Conservation (phyloP, 164 flowering plant genomes). For the Cinnamomum micranthum region DNA sequence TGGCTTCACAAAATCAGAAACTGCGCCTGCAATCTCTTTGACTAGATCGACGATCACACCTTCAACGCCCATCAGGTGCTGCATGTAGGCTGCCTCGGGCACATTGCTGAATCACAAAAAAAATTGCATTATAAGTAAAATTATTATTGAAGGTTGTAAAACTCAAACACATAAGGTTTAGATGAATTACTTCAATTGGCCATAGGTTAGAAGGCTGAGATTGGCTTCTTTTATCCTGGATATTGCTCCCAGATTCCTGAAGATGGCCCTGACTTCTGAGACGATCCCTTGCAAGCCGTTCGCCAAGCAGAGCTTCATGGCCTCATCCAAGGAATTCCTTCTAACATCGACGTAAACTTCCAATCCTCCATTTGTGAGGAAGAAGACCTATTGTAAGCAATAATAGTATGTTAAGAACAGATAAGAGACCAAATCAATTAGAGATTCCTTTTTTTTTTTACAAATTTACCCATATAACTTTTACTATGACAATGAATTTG, state of each 20-base stretch:
- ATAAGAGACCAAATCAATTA: neutral
- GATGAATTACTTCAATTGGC: slow-evolving; percentile 62
- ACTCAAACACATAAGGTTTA: neutral
- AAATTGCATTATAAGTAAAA: neutral
- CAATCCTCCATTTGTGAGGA: slow-evolving; percentile 80
- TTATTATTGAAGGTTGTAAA: neutral
- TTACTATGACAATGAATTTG: too few relatives aligned
- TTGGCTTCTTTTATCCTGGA: slow-evolving; percentile 62
- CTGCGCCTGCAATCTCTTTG: slow-evolving; percentile 62
- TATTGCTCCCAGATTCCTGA: slow-evolving; percentile 66
- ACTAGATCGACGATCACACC: slow-evolving; percentile 93
- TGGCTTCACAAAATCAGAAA: slow-evolving; percentile 46
- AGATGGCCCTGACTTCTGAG: slow-evolving; percentile 54
- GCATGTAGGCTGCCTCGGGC: slow-evolving; percentile 87
- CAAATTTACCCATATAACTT: neutral
- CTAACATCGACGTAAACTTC: slow-evolving; percentile 71
- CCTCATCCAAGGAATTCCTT: slow-evolving; percentile 87
- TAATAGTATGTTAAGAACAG: neutral
- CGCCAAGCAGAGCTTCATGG: slow-evolving; percentile 60
- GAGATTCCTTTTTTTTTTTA: neutral
- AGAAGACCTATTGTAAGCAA: slow-evolving; percentile 50
- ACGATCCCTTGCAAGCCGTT: slow-evolving; percentile 85
- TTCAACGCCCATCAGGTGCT: slow-evolving; percentile 81
- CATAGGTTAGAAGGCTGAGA: slow-evolving; percentile 76
- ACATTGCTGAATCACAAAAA: slow-evolving; percentile 54